These are phyloP conservation scores for Chytridiales sp. DNA, from an alignment of 371 early-diverging fungal genomes.

Conservation along the genomic window DNA sequence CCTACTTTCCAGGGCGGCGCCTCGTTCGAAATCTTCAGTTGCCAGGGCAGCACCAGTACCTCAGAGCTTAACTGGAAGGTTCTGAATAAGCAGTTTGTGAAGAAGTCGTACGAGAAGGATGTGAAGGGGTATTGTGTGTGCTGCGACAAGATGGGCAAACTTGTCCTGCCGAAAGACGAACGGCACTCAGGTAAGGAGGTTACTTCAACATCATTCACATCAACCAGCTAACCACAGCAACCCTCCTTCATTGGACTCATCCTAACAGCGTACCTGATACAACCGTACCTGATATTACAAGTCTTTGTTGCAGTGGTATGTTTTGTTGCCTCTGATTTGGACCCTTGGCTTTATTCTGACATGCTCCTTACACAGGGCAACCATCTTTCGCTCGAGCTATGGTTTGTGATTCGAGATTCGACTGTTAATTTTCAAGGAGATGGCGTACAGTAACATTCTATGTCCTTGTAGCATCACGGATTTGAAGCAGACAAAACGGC, in stretches of 20 bases:
- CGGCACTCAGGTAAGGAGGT: slow-evolving; percentile 32
- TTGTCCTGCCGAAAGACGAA: slow-evolving; percentile 39
- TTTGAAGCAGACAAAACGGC: slow-evolving; percentile 31
- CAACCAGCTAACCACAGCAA: neutral
- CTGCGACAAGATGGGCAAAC: slow-evolving; percentile 35
- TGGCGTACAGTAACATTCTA: neutral
- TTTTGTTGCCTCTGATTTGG: neutral
- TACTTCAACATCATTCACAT: no score
- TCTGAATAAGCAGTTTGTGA: slow-evolving; percentile 27
- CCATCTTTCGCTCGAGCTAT: slow-evolving; percentile 31
- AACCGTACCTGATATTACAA: slow-evolving; percentile 41
- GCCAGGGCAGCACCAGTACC: slow-evolving; percentile 23
- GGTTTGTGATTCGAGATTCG: no score
- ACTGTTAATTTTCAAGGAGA: no score
- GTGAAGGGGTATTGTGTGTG: slow-evolving; percentile 38
- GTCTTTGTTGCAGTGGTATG: slow-evolving; percentile 26
- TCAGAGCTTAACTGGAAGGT: slow-evolving; percentile 28
- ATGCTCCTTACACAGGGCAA: slow-evolving; percentile 18
- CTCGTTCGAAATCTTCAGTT: slow-evolving; percentile 30
- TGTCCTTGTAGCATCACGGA: slow-evolving; percentile 28
- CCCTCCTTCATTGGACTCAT: neutral
- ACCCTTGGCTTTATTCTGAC: no score
- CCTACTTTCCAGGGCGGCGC: slow-evolving; percentile 36
- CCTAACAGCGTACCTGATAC: slow-evolving; percentile 33
- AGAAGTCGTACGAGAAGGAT: slow-evolving; percentile 33